Base-by-base conservation (phyloP, 192 early-diverging fungal species). In the Coemansia furcata region DNA sequence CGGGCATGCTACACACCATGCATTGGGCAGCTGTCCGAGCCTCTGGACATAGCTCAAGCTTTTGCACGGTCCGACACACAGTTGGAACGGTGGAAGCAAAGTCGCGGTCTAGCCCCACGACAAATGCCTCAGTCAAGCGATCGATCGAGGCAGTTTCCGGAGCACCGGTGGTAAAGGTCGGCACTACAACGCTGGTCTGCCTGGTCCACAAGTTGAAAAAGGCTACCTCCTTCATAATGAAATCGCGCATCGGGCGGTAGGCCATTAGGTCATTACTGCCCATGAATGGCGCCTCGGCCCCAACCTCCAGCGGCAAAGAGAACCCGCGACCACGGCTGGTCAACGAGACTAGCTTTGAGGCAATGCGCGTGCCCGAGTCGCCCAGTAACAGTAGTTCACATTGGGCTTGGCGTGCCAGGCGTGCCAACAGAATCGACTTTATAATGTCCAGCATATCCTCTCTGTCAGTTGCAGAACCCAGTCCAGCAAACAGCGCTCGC, bases 301-400 rank as follows among this genome's bases (percentile, higher is more conserved):
- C 85, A 6, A 91, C 87, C 46, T 95, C 93, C 11, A 91, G 67
- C 6, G 94, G 91, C 29, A 96, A 69, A 30, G 87, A 89, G 63
- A 89, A 91, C n/a, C 96, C 96, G 36, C 92, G 89, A 11, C 96
- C 96, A 60, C 91, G 89, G 42, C 91, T 89, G 32, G 92, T 94
- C 40, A 88, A 63, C 7, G 92, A 75, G 40, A 98, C 87, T 26
- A 90, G 86, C 60, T 87, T 87, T 40, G 91, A 87, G 0, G 94
- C 93, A 30, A 94, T 77, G 32, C 91, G 85, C 3, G 94, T 94
- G 8, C 88, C 86, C 36, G 89, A 91, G 71, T 94, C 91, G 10
- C 90, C 96, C 57, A 94, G 70, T 19, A 93, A 73, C 7, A 96
- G 76, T 33, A 69, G 62, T 17, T 43, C 72, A 65, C 77, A 89